Evolutionary conservation across 164 flowering plant species (phyloP), one percentile per base, ranked within the genome.

Genomic region (Aristolochia contorta): DNA sequence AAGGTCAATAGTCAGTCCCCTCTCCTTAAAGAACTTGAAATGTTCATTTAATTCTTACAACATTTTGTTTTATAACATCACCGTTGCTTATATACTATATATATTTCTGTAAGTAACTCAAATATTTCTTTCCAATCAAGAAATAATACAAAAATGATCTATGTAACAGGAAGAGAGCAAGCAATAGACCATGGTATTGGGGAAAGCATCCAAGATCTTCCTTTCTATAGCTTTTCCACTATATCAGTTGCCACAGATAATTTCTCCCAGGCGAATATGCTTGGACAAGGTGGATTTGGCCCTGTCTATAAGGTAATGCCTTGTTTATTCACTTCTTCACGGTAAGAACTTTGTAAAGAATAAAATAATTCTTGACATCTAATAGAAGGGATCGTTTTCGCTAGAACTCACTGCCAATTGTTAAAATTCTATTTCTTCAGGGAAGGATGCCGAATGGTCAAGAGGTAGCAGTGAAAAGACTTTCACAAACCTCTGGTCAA

Each of bases 261-360:
- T 25, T 66, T 66, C 37, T 66, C 64, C 7, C 9, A 30, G 43
- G 6, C 46, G 22, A 66, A 66, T 46, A 19, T 22, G 59, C 69
- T 66, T 59, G 69, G 69, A 45, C 20, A 45, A 19, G 69, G 69
- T n/a, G 69, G 69, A 30, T 66, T 66, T 47, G 69, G 64, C 16
- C n/a, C 15, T 19, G 69, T 65, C 20, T 60, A 60, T 30, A 60
- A 60, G 63, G 63, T 60, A 27, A 48, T 52, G 56, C 23, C 12
- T 52, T 23, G 5, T 22, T 52, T 12, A 52, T 7, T 7, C 5
- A 5, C 30, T 27, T 27, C 30, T 27, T 27, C 5, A 27, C 5
- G 30, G 30, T 2, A 37, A 37, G 3, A 10, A 37, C 43, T 37
- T 37, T 54, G 27, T 15, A 54, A 19, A 13, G 53, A 20, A 18